Conservation (phyloP, 345 rosid species). For the Bruguiera parviflora region DNA sequence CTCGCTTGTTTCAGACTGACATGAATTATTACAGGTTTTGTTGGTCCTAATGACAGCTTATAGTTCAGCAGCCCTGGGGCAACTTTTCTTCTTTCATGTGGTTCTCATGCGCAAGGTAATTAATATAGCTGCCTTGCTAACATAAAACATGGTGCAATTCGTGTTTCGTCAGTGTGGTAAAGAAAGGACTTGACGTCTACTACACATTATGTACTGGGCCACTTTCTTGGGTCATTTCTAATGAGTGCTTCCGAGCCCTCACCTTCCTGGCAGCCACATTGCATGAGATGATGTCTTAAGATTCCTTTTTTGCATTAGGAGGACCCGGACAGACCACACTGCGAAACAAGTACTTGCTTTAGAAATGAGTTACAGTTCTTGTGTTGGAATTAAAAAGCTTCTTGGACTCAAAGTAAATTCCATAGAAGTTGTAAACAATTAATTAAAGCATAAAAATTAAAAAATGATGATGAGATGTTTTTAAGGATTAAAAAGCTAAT, state of each 20-base stretch:
- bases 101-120: slow-evolving; percentile 93
- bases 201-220: neutral
- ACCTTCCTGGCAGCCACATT: neutral
- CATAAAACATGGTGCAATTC: neutral
- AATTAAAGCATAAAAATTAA: too few relatives aligned
- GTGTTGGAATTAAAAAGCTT: too few relatives aligned
- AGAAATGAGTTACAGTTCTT: too few relatives aligned
- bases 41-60: slow-evolving; percentile 72
- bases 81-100: slow-evolving; percentile 89
- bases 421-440: too few relatives aligned
- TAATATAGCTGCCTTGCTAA: neutral
- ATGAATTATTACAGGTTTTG: slow-evolving; percentile 46
- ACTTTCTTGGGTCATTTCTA: neutral
- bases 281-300: neutral
- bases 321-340: too few relatives aligned
- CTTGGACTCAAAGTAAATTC: too few relatives aligned
- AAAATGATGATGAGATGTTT: too few relatives aligned
- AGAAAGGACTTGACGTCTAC: neutral
- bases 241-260: neutral
- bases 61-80: slow-evolving; percentile 93
- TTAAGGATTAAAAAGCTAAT: too few relatives aligned
- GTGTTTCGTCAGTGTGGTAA: slow-evolving; percentile 4
- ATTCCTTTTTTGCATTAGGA: too few relatives aligned
- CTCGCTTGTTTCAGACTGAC: slow-evolving; percentile 17
- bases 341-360: too few relatives aligned